These are phyloP conservation scores for Zoysia matrella DNA, from an alignment of 202 grass and related monocot species.

Conservation along the genomic window DNA sequence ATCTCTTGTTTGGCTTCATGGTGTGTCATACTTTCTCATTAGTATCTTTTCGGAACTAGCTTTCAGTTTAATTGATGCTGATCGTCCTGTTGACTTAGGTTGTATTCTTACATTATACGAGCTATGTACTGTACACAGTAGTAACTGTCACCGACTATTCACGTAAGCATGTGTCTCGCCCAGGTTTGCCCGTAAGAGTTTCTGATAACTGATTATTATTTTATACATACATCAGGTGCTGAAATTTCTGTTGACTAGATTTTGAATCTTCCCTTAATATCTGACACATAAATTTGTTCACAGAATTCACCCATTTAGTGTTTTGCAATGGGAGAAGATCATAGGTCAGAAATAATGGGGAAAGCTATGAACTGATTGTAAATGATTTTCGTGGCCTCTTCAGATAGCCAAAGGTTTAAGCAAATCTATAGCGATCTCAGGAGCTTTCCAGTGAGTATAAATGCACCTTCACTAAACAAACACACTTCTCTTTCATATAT, in stretches of 20 bases:
- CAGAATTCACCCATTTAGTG: background rate
- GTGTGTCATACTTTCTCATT: background rate
- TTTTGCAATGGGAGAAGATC: constrained; percentile 7
- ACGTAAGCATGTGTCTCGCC: too few species aligned
- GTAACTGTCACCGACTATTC: too few species aligned
- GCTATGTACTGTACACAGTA: background rate
- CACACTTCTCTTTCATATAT: constrained; percentile 35
- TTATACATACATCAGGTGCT: background rate
- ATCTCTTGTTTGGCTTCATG: constrained; percentile 11
- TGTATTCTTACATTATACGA: background rate
- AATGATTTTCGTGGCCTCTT: background rate
- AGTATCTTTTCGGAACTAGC: background rate
- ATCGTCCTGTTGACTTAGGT: background rate
- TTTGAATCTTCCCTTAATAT: background rate
- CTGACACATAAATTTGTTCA: background rate
- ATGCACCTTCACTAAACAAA: constrained; percentile 44
- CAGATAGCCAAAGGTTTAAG: constrained; percentile 39
- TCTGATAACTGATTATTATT: background rate
- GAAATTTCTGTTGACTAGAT: background rate
- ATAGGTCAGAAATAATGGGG: constrained; percentile 13
- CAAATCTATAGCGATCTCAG: constrained; percentile 33
- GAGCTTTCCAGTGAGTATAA: constrained; percentile 53
- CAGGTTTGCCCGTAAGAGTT: too few species aligned
- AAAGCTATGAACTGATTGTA: constrained; percentile 5
- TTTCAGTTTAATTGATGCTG: constrained; percentile 6